Evolutionary conservation across 108 stramenopile genomes (phyloP), one percentile per base, ranked within the genome.

Genomic region (Skeletonema tropicum): DNA sequence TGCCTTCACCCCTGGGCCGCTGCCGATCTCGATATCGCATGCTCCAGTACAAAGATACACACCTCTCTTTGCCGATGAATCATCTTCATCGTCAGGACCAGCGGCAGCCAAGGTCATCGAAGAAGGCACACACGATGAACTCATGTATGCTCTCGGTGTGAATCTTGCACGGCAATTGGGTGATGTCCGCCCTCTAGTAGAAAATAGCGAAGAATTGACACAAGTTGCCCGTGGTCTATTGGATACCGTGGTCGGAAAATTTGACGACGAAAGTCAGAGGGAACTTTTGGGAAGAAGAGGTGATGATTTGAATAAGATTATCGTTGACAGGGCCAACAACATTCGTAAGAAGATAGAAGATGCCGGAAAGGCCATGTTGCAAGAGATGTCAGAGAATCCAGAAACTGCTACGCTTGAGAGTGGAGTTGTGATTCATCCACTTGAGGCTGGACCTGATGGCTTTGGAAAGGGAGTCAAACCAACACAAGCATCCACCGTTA

Each of bases 61-160:
- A 9, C 59, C 35, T 31, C 64, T 78, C 25, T 78, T 66, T 10
- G 70, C 77, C 42, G 77, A 78, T 60, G 57, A 57, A 21, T 36
- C 62, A 29, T 23, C 62, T 2, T 23, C 52, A 10, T 70, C 64
- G 4, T n/a, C 75, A 6, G 32, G 12, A 26, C 46, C 70, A 52
- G 59, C 63, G 12, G 64, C 59, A 73, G 62, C 64, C 64, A 45
- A 32, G 49, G 49, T 63, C 71, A 80, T 86, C 30, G 90, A 94
- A 68, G 60, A 77, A 52, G 93, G 88, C 32, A 80, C 87, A 2
- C 93, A 94, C 65, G 87, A 88, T 21, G 91, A 94, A 61, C 79
- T 94, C 38, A 89, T 94, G 91, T 94, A 94, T 58, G 79, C 89
- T 4, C 73, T 94, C 26, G 93, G 93, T 0, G 87, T 94, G 62